phyloP scores from a whole-genome alignment of 108 stramenopile genomes.

The Pseudonitzschia multiseries region DNA sequence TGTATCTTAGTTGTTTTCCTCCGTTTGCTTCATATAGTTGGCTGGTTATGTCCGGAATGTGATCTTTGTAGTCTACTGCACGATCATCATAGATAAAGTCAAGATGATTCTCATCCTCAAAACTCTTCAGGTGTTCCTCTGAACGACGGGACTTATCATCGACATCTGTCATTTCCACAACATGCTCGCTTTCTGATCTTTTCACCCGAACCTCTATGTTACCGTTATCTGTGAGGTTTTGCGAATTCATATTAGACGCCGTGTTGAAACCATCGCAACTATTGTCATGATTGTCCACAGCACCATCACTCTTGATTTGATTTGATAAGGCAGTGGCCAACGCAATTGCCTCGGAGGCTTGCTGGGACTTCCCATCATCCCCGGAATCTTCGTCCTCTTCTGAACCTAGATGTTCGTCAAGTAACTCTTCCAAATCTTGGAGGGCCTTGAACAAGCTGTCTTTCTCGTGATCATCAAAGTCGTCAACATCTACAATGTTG shows the following conservation, averaged over 20 bases:
- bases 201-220: not conserved
- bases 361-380: not conserved
- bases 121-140: not conserved
- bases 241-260: not conserved
- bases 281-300: not conserved
- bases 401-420: constrained; percentile 4
- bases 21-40: constrained; percentile 12
- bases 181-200: not conserved
- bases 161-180: not conserved
- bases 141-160: not conserved
- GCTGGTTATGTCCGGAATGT: constrained; percentile 11
- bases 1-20: constrained; percentile 2
- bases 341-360: not conserved
- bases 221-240: not conserved
- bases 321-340: not conserved
- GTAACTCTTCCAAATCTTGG: constrained; percentile 1
- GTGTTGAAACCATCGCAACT: not conserved
- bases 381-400: not conserved
- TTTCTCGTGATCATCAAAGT: not conserved
- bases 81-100: constrained; percentile 17
- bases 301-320: not conserved
- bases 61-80: constrained; percentile 7
- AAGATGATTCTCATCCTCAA: constrained; percentile 7
- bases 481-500: not conserved
- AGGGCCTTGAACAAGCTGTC: constrained; percentile 2